A percentile compares a stretch with the other conserved stretches of the same genome.
phyloP scores from a whole-genome alignment of 2,329 filamentous ascomycete species.

The Zymoseptoria brevis region DNA sequence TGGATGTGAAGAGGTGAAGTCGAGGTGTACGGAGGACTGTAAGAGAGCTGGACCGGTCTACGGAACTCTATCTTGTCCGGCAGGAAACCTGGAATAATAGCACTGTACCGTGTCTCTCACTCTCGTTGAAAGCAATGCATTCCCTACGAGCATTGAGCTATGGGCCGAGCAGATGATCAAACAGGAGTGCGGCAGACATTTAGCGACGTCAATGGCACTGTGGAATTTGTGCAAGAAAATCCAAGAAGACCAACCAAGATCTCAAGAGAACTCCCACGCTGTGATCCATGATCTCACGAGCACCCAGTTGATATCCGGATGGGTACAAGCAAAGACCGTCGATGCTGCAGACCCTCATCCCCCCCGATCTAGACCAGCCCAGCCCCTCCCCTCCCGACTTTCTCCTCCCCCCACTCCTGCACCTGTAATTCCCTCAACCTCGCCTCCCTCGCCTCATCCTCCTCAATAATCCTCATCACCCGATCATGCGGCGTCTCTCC shows the following conservation, averaged over 20 bases:
- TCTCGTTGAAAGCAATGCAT: too few relatives aligned
- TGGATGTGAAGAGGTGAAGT: not conserved
- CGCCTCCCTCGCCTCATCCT: constrained; percentile 27
- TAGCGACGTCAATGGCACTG: too few relatives aligned
- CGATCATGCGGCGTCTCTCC: constrained; percentile 25
- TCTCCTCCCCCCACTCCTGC: constrained; percentile 15
- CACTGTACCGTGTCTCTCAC: too few relatives aligned
- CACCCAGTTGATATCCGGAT: too few relatives aligned
- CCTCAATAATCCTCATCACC: constrained; percentile 28
- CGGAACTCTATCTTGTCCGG: not conserved
- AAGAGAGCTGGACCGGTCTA: too few relatives aligned
- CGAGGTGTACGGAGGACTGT: not conserved
- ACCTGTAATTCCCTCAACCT: constrained; percentile 21
- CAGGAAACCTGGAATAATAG: too few relatives aligned
- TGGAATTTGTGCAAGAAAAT: too few relatives aligned
- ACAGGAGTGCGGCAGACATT: too few relatives aligned
- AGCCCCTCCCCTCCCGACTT: constrained; percentile 7
- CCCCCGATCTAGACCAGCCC: not conserved
- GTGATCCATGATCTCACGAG: not conserved
- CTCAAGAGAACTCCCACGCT: not conserved
- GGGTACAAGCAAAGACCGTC: not conserved
- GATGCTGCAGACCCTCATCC: not conserved
- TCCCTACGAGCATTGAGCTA: too few relatives aligned
- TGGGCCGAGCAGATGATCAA: too few relatives aligned
- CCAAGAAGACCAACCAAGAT: not conserved